Conservation (phyloP, 2,329 filamentous ascomycete genomes). For the Phyllosticta citrichinensis region DNA sequence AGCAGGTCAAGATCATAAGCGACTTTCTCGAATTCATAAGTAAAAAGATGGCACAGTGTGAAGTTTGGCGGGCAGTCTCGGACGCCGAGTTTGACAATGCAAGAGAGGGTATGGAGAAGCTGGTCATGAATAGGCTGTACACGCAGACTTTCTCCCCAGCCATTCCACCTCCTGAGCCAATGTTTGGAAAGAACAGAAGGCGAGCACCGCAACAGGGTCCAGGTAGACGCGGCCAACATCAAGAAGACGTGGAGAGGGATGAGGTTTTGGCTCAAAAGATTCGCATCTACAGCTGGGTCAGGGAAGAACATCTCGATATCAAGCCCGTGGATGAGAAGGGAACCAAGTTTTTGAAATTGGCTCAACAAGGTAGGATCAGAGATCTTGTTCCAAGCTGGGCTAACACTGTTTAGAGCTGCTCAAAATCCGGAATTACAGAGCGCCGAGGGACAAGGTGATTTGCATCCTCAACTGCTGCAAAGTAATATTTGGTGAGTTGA, state of each 20-base stretch:
- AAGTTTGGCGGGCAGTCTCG: slow-evolving; percentile 91
- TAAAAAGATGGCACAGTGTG: slow-evolving; percentile 95
- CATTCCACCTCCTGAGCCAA: slow-evolving; percentile 70
- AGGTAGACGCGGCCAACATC: slow-evolving; percentile 87
- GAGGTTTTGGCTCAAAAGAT: slow-evolving; percentile 96
- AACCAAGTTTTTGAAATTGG: slow-evolving; percentile 74
- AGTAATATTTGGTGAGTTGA: slow-evolving; percentile 76
- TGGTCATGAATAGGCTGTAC: slow-evolving; percentile 97
- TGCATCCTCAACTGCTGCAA: slow-evolving; percentile 98
- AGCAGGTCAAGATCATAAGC: slow-evolving; percentile 97
- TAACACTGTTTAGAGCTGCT: slow-evolving; percentile 56
- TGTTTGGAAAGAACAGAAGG: slow-evolving; percentile 26
- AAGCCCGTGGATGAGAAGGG: slow-evolving; percentile 75
- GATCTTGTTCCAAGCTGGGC: slow-evolving; percentile 16
- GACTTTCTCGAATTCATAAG: slow-evolving; percentile 95
- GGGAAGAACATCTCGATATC: slow-evolving; percentile 89
- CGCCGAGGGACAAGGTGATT: slow-evolving; percentile 96
- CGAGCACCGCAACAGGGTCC: slow-evolving; percentile 56
- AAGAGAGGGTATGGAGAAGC: slow-evolving; percentile 96
- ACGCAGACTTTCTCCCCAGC: slow-evolving; percentile 92
- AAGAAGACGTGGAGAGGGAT: slow-evolving; percentile 94
- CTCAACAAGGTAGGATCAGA: slow-evolving; percentile 60
- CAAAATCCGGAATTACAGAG: slow-evolving; percentile 94
- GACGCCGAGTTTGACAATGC: slow-evolving; percentile 98
- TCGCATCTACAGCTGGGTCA: slow-evolving; percentile 91